phyloP scores from a whole-genome alignment of 164 flowering plant species.

The Kingdonia uniflora region DNA sequence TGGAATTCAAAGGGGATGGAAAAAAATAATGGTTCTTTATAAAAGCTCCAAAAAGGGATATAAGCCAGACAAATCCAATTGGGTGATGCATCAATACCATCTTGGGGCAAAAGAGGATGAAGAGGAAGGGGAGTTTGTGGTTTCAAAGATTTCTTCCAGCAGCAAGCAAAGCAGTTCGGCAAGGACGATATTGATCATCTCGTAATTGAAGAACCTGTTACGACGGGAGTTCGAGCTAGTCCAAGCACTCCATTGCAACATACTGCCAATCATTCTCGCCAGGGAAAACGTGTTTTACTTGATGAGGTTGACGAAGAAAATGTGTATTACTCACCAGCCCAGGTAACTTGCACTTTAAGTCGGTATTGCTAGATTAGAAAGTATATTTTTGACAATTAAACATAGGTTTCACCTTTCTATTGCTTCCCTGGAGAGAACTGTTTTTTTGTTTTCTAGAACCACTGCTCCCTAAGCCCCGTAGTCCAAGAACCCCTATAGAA shows the following conservation, averaged over 20 bases:
- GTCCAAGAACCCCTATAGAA: too few species aligned
- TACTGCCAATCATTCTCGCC: slow-evolving; percentile 16
- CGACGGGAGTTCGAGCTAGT: slow-evolving; percentile 11
- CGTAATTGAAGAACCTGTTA: slow-evolving; percentile 17
- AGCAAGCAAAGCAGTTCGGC: slow-evolving; percentile 26
- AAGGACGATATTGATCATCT: neutral
- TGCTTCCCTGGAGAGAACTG: too few species aligned
- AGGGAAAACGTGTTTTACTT: slow-evolving; percentile 7
- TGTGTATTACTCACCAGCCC: slow-evolving; percentile 6
- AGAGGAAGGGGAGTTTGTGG: slow-evolving; percentile 62
- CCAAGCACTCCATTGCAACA: slow-evolving; percentile 22
- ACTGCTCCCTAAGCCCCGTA: too few species aligned
- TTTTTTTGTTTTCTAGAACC: too few species aligned
- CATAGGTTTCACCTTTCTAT: too few species aligned
- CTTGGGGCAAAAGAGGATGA: slow-evolving; percentile 74
- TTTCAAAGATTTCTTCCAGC: slow-evolving; percentile 67
- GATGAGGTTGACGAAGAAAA: slow-evolving; percentile 17
- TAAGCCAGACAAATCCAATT: slow-evolving; percentile 61
- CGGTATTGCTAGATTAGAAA: too few species aligned
- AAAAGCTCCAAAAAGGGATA: slow-evolving; percentile 46
- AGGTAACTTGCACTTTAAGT: slow-evolving; percentile 15
- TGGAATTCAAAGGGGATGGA: slow-evolving; percentile 70
- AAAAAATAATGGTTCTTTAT: slow-evolving; percentile 91
- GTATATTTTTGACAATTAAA: too few species aligned
- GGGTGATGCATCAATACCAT: slow-evolving; percentile 97